These are phyloP conservation scores for Allodekkera sacchari DNA, from an alignment of 805 yeast species.

Conservation along the genomic window DNA sequence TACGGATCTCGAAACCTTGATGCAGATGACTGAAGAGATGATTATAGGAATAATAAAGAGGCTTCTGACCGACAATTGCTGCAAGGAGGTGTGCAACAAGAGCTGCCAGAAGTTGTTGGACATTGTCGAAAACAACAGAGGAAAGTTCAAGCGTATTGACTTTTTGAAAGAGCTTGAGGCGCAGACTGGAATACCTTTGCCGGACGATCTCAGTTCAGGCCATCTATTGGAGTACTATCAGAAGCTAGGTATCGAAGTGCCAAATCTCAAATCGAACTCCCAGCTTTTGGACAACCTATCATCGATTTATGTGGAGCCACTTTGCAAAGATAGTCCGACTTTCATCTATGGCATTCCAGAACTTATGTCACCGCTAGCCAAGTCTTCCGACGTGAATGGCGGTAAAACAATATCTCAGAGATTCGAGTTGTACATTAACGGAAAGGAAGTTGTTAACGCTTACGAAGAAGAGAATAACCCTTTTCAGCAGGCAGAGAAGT, in stretches of 20 bases:
- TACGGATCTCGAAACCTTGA: constrained; percentile 57
- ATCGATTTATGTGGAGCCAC: constrained; percentile 54
- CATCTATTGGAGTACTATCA: constrained; percentile 33
- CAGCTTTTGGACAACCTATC: constrained; percentile 60
- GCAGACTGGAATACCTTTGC: constrained; percentile 37
- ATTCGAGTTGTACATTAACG: constrained; percentile 77
- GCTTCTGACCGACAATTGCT: constrained; percentile 15
- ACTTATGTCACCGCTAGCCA: constrained; percentile 79
- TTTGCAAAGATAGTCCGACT: constrained; percentile 51
- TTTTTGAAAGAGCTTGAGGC: constrained; percentile 58
- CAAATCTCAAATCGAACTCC: constrained; percentile 39
- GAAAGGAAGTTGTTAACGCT: constrained; percentile 81
- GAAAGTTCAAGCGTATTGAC: constrained; percentile 40
- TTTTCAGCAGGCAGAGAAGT: constrained; percentile 54
- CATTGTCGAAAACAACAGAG: constrained; percentile 11
- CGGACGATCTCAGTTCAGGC: constrained; percentile 32
- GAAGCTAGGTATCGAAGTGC: constrained; percentile 27
- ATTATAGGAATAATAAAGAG: constrained; percentile 32
- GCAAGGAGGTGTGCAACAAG: constrained; percentile 13
- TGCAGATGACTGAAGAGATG: constrained; percentile 53
- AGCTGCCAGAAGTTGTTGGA: constrained; percentile 13
- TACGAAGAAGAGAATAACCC: constrained; percentile 97
- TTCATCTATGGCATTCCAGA: constrained; percentile 80
- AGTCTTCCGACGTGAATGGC: constrained; percentile 34
- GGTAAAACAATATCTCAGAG: constrained; percentile 43